A percentile compares a stretch with the other conserved stretches of the same genome.
Evolutionary conservation across 768 basidiomycete genomes (phyloP).

Genomic region (Leccinum incarnatum): DNA sequence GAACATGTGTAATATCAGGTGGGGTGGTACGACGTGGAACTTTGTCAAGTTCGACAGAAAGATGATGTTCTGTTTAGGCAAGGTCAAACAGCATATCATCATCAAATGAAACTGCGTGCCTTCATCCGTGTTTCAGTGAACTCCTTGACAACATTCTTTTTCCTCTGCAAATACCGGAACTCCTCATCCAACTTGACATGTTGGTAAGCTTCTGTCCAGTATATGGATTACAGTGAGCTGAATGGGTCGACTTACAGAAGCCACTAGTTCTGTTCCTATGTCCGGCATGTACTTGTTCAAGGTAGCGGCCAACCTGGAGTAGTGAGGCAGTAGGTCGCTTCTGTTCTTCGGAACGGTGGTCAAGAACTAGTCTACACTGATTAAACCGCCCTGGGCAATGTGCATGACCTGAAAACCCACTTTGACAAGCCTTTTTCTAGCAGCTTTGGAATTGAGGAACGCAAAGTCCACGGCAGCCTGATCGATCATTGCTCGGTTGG

Average conservation of each 20-base stretch:
- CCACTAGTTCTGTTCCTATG: constrained; percentile 77
- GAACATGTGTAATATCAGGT: constrained; percentile 92
- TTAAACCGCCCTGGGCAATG: constrained; percentile 5
- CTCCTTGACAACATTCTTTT: constrained; percentile 91
- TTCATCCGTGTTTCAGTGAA: constrained; percentile 82
- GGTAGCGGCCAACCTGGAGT: constrained; percentile 85
- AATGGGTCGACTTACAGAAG: constrained; percentile 53
- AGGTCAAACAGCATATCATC: not conserved
- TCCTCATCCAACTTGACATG: constrained; percentile 84
- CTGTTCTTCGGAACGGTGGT: constrained; percentile 83
- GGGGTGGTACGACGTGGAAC: constrained; percentile 85
- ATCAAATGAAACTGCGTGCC: constrained; percentile 39
- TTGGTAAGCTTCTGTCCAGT: constrained; percentile 4
- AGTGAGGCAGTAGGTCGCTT: constrained; percentile 89
- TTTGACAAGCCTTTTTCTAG: constrained; percentile 86
- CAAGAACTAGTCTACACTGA: constrained; percentile 56
- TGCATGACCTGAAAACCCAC: constrained; percentile 39
- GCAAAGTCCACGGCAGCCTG: constrained; percentile 95
- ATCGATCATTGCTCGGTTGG: constrained; percentile 84
- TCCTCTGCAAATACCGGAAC: constrained; percentile 90
- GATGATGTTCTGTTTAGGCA: constrained; percentile 66
- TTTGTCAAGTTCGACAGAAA: constrained; percentile 95
- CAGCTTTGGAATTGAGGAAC: constrained; percentile 94
- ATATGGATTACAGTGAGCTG: not conserved
- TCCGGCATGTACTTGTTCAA: constrained; percentile 93